Percentiles rank a stretch among this genome's conserved stretches.
These are phyloP conservation scores for Trichoderma hamatum DNA, from an alignment of 2,329 filamentous ascomycete genomes.

Conservation along the genomic window DNA sequence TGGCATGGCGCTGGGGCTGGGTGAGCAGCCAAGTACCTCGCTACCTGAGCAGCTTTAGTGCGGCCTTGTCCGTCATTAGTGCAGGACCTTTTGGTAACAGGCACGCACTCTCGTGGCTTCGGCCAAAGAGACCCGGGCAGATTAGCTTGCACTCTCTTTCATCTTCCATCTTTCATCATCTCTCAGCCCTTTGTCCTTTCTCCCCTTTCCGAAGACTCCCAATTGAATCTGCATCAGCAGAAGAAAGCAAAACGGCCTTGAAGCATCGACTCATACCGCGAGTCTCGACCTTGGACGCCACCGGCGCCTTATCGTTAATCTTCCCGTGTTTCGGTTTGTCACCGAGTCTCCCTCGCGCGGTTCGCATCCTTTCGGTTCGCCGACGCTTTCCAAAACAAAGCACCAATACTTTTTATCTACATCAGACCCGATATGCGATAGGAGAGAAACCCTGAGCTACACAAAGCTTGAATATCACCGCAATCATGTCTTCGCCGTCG, in stretches of 20 bases:
- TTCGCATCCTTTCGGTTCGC: neutral
- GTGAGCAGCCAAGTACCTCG: neutral
- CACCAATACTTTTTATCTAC: neutral
- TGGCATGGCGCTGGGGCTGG: neutral
- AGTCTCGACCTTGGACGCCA: neutral
- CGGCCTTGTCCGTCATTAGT: slow-evolving; percentile 20
- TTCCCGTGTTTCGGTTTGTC: slow-evolving; percentile 3
- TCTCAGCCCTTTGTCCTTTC: neutral
- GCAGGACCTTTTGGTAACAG: slow-evolving; percentile 22
- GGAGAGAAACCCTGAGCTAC: neutral
- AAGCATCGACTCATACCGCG: neutral
- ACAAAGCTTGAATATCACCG: neutral
- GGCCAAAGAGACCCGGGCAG: neutral
- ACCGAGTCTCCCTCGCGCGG: slow-evolving; percentile 13
- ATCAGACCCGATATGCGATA: slow-evolving; percentile 20
- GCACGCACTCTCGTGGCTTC: slow-evolving; percentile 7
- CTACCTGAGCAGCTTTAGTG: slow-evolving; percentile 18
- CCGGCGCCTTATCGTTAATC: neutral
- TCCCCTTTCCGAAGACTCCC: neutral
- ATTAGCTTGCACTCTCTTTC: slow-evolving; percentile 16
- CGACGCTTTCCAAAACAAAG: neutral
- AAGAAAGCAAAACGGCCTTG: neutral
- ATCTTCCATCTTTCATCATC: slow-evolving; percentile 5
- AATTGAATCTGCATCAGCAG: neutral
- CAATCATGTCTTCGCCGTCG: slow-evolving; percentile 42